Conservation (phyloP, 805 yeast genomes). For the Saturnispora bothae region DNA sequence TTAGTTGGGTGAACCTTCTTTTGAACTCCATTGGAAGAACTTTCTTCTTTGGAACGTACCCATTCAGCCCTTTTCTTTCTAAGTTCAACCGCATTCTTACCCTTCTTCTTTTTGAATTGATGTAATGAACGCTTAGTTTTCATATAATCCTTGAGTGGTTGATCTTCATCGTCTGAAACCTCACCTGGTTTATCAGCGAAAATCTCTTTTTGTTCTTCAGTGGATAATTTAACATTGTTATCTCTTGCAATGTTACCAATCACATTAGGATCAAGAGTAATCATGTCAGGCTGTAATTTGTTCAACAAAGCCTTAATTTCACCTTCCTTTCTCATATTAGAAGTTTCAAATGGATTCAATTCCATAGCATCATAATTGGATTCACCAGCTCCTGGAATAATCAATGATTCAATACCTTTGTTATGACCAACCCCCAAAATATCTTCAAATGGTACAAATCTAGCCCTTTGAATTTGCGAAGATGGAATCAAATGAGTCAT, state of each 20-base stretch:
- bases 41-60: slow-evolving; percentile 62
- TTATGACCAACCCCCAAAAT: slow-evolving; percentile 82
- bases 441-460: slow-evolving; percentile 93
- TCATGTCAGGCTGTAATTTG: slow-evolving; percentile 87
- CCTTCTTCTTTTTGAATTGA: slow-evolving; percentile 70
- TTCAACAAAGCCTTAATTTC: slow-evolving; percentile 82
- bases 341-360: slow-evolving; percentile 82
- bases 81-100: slow-evolving; percentile 76
- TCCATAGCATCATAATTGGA: slow-evolving; percentile 95
- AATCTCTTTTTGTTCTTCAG: slow-evolving; percentile 35
- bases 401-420: slow-evolving; percentile 68
- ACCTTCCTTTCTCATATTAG: slow-evolving; percentile 84
- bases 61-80: slow-evolving; percentile 69
- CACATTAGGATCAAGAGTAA: slow-evolving; percentile 76
- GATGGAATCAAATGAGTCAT: slow-evolving; percentile 86
- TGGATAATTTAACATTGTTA: slow-evolving; percentile 40
- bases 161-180: slow-evolving; percentile 37
- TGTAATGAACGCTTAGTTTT: slow-evolving; percentile 79
- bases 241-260: slow-evolving; percentile 71
- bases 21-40: slow-evolving; percentile 25
- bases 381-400: slow-evolving; percentile 96
- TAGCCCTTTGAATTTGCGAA: slow-evolving; percentile 52
- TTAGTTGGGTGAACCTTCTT: slow-evolving; percentile 33
- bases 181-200: slow-evolving; percentile 24
- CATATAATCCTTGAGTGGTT: slow-evolving; percentile 54